These are phyloP conservation scores for Aspergillus persii DNA, from an alignment of 2,329 filamentous ascomycete genomes.

Conservation along the genomic window DNA sequence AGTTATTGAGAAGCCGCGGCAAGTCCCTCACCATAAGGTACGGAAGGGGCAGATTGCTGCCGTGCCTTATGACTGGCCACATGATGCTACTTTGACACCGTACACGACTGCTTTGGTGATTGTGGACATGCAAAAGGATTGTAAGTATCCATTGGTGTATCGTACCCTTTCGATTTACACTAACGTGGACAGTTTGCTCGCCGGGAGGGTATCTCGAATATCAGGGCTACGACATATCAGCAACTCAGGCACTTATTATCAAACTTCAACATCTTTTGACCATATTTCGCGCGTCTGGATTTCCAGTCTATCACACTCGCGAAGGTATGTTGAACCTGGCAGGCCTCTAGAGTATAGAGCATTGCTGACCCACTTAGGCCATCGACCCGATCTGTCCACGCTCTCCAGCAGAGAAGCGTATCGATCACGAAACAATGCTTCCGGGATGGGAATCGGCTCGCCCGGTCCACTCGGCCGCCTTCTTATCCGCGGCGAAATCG, in stretches of 20 bases:
- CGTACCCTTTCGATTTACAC: not conserved
- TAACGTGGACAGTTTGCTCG: constrained; percentile 35
- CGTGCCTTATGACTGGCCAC: constrained; percentile 47
- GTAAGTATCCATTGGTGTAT: constrained; percentile 27
- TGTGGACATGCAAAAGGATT: constrained; percentile 51
- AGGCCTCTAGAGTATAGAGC: not conserved
- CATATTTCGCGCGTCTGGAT: constrained; percentile 39
- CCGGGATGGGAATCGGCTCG: constrained; percentile 52
- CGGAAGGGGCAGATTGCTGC: constrained; percentile 45
- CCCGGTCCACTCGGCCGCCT: constrained; percentile 57
- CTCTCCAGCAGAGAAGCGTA: constrained; percentile 54
- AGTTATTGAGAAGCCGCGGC: constrained; percentile 41
- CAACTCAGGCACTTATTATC: constrained; percentile 40
- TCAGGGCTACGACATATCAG: constrained; percentile 45
- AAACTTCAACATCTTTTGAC: constrained; percentile 40
- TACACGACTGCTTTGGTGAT: constrained; percentile 47
- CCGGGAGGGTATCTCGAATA: constrained; percentile 46
- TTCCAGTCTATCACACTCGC: constrained; percentile 46
- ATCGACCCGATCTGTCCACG: constrained; percentile 55
- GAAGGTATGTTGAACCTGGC: constrained; percentile 35
- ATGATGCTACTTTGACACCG: constrained; percentile 44
- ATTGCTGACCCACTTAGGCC: constrained; percentile 32
- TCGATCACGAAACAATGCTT: constrained; percentile 53
- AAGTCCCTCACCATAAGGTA: constrained; percentile 41
- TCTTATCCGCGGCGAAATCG: constrained; percentile 56